Base-by-base conservation (phyloP, 345 rosid species). In the Barbarea vulgaris region DNA sequence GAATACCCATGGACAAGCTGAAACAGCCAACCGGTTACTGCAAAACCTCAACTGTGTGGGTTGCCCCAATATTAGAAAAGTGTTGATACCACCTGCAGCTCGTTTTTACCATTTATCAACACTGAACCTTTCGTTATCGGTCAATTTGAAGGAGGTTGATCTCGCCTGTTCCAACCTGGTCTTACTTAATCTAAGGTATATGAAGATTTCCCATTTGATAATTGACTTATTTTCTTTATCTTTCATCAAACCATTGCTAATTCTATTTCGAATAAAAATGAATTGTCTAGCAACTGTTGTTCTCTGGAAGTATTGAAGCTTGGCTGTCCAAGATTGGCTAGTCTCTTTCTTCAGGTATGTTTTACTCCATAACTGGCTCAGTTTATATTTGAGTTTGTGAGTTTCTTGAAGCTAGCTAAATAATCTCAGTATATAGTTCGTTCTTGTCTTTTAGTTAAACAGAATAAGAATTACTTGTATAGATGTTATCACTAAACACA, bases 11-110 rank as follows among this genome's bases (percentile, higher is more conserved):
- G 87, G 69, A 72, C 76, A 78, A 27, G 72, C 62, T 41, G 85
- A 87, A 77, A 85, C 78, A 66, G 83, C 87, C 33, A 85, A 87
- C 42, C 88, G 94, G n/a, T 79, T 93, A 74, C 83, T 95, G 78
- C 94, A 93, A 79, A 91, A 85, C 83, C 99, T 95, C 66, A 92
- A 86, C 73, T 95, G 98, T 22, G 97, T 95, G 42, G 94, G 98
- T 52, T 95, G 99, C 82, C 87, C 83, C 30, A 95, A 91, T 84
- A 95, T 93, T 70, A 90, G 88, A 72, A 93, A 93, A 82, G 99
- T 93, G 69, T 37, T 70, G 60, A 91, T 95, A 59, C 98, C 98
- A 11, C 86, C 87, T 67, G 78, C 83, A 62, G 99, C 98, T 17
- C 86, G 80, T 9, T 96, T 91, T 83, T 85, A 78, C 73, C 88